Evolutionary conservation across 1,139 yeast species (phyloP), one percentile per base, ranked within the genome.

Genomic region (Schwanniomyces etchellsii): DNA sequence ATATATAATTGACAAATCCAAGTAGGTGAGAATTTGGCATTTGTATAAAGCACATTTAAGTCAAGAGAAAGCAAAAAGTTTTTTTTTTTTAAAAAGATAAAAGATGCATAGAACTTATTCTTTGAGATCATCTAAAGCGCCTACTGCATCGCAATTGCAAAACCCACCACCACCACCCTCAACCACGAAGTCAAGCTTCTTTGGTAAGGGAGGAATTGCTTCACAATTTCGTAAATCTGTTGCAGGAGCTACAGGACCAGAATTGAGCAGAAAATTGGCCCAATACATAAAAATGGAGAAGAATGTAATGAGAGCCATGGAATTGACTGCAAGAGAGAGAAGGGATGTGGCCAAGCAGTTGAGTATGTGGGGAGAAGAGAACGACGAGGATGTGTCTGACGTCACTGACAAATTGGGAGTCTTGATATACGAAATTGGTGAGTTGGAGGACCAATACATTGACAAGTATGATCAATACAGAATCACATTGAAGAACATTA

Each of bases 401-500:
- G 89, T 91, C 46, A 91, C 98, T 45, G 98, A 91, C 67, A 86
- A 91, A 64, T 76, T 91, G 59, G 97, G 97, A 48, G 97, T 91
- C 38, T 74, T 91, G 48, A 79, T 91, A 53, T 91, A 81, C 64
- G 98, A 91, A 70, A 81, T 91, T 57, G 96, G 96, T 60, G 97
- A 89, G 71, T 77, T 91, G 55, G 98, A 91, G 69, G 97, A 91
- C 64, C 95, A 86, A 62, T 89, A 83, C 73, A 85, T 91, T 55
- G 98, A 91, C 74, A 83, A 86, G 65, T 91, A 91, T 64, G 98
- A 91, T 64, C 95, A 88, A 67, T 91, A 91, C 77, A 81, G 98
- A 68, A 75, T 91, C 63, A 89, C 97, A 44, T 71, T 91, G 64
- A 91, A 91, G 74, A 77, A 94, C 32, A 80, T 91, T 54, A 82